Percentiles rank a stretch among this genome's conserved stretches.
phyloP scores from a whole-genome alignment of 805 yeast species.

The Torulaspora indica region DNA sequence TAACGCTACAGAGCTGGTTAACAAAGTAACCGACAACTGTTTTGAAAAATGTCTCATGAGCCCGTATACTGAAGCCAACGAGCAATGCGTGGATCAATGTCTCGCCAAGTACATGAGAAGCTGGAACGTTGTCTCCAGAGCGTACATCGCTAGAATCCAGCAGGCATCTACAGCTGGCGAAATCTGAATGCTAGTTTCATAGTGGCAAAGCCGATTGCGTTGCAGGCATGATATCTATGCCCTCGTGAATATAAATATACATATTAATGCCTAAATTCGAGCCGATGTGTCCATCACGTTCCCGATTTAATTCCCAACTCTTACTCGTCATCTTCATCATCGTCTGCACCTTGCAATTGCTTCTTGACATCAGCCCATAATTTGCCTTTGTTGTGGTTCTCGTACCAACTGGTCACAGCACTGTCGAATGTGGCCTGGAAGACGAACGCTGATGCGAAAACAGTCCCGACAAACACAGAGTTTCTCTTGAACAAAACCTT shows the following conservation, averaged over 20 bases:
- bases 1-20: slow-evolving; percentile 82
- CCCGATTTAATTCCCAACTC: not conserved
- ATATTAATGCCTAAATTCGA: slow-evolving; percentile 6
- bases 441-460: slow-evolving; percentile 78
- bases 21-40: slow-evolving; percentile 80
- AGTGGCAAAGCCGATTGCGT: slow-evolving; percentile 1
- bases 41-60: slow-evolving; percentile 68
- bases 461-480: slow-evolving; percentile 77
- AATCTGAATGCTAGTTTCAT: slow-evolving; percentile 23
- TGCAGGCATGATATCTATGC: slow-evolving; percentile 1
- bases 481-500: slow-evolving; percentile 81
- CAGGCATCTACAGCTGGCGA: slow-evolving; percentile 40
- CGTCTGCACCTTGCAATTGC: slow-evolving; percentile 54
- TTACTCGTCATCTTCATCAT: slow-evolving; percentile 45
- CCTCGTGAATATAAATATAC: slow-evolving; percentile 14
- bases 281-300: not conserved
- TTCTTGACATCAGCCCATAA: slow-evolving; percentile 78
- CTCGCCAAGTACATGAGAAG: slow-evolving; percentile 83
- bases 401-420: slow-evolving; percentile 66
- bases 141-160: slow-evolving; percentile 73
- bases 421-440: slow-evolving; percentile 75
- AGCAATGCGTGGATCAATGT: slow-evolving; percentile 69
- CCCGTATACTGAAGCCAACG: slow-evolving; percentile 58
- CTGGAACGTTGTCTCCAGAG: slow-evolving; percentile 79
- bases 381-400: slow-evolving; percentile 75